phyloP scores from a whole-genome alignment of 2,329 filamentous ascomycete species.

The Fusarium xylarioides region DNA sequence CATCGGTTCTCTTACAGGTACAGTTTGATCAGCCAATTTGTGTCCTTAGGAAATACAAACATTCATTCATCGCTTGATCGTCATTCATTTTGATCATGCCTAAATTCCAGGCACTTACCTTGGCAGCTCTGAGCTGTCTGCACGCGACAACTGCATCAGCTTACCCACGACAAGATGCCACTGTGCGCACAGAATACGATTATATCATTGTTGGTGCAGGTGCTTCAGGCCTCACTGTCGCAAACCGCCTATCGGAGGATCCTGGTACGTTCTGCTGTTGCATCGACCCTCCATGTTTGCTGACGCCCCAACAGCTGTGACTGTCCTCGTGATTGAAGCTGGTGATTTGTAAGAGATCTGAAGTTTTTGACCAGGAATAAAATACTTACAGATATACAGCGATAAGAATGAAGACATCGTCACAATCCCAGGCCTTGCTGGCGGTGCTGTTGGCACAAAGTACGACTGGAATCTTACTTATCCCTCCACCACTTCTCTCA shows the following conservation, averaged over 20 bases:
- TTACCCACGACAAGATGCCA: background rate
- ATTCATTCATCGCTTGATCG: too few species aligned
- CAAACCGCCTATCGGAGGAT: constrained; percentile 33
- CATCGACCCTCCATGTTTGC: background rate
- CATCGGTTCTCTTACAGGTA: background rate
- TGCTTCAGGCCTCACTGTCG: constrained; percentile 34
- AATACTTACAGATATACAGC: background rate
- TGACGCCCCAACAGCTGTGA: constrained; percentile 13
- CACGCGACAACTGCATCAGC: background rate
- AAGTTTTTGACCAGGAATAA: rapidly evolving
- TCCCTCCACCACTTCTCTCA: constrained; percentile 3
- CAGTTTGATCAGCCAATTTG: background rate
- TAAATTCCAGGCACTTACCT: background rate
- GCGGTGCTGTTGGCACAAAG: constrained; percentile 36
- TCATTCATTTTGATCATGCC: background rate
- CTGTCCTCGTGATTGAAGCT: constrained; percentile 36
- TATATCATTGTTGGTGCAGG: constrained; percentile 35
- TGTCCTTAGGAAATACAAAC: background rate
- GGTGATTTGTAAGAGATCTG: constrained; percentile 29
- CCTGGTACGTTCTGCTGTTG: constrained; percentile 7
- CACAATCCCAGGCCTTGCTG: constrained; percentile 35
- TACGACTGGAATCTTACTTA: constrained; percentile 39
- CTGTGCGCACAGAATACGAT: constrained; percentile 24
- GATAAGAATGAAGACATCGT: constrained; percentile 32
- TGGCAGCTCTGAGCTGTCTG: constrained; percentile 2